Conservation (phyloP, 1,139 yeast species). For the Scheffersomyces illinoinensis region DNA sequence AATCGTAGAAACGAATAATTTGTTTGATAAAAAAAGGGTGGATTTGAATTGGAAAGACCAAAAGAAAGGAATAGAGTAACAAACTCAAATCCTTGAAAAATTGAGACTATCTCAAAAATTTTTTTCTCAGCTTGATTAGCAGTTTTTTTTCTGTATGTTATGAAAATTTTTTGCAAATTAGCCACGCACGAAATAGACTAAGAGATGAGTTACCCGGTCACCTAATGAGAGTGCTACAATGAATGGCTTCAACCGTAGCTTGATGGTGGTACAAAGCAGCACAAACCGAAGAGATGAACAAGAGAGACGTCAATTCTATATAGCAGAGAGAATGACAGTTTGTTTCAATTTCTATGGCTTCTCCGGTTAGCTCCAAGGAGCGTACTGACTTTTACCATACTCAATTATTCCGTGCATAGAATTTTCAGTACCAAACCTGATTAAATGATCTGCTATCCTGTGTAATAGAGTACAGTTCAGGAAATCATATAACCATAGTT, state of each 20-base stretch:
- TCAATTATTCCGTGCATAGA: neutral
- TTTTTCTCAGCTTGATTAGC: neutral
- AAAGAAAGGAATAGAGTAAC: neutral
- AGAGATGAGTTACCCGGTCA: constrained; percentile 10
- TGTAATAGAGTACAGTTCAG: neutral
- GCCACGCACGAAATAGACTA: neutral
- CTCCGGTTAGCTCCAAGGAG: neutral
- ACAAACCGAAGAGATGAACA: neutral
- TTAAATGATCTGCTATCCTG: neutral
- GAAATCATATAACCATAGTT: neutral
- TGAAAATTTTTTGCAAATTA: neutral
- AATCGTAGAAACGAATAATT: neutral
- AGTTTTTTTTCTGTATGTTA: neutral
- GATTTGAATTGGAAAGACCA: neutral
- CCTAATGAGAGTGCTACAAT: neutral
- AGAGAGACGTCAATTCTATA: neutral
- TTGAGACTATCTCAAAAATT: neutral
- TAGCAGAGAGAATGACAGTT: neutral
- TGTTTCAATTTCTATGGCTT: neutral
- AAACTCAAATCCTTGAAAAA: neutral
- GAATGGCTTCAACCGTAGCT: neutral
- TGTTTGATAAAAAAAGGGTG: neutral
- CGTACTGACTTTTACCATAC: neutral
- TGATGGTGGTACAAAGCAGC: neutral
- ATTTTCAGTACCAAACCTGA: neutral